A percentile compares a stretch with the other conserved stretches of the same genome.
phyloP scores from a whole-genome alignment of 176 grass and related monocot species.

The Lolium multiflorum region DNA sequence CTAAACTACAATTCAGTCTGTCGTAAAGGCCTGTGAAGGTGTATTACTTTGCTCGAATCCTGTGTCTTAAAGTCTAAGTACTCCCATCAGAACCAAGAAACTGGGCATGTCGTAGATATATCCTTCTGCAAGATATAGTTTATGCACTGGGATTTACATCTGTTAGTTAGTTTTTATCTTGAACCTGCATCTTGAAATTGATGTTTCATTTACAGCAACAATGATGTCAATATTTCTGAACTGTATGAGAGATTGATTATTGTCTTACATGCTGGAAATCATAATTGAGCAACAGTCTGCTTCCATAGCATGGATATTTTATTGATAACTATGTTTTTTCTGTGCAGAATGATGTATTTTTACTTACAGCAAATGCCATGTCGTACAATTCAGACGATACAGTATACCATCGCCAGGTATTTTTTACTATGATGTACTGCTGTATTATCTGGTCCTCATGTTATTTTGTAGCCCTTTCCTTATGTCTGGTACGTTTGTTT shows the following conservation, averaged over 20 bases:
- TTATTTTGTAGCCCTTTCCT: not conserved
- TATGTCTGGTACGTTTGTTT: constrained; percentile 1
- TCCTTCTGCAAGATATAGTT: not conserved
- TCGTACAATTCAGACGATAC: constrained; percentile 78
- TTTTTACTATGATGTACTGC: constrained; percentile 21
- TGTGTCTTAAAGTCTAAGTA: too few species aligned
- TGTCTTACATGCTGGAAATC: constrained; percentile 30
- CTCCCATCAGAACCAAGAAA: too few species aligned
- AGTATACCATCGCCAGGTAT: constrained; percentile 77
- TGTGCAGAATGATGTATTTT: constrained; percentile 75
- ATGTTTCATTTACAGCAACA: constrained; percentile 23
- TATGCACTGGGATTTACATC: not conserved
- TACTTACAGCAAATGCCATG: constrained; percentile 86
- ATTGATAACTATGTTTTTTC: constrained; percentile 24
- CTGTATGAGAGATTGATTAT: constrained; percentile 9
- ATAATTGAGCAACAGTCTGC: not conserved
- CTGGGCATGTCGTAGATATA: too few species aligned
- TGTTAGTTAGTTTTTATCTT: not conserved
- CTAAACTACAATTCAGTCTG: not conserved
- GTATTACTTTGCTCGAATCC: too few species aligned
- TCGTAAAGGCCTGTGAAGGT: too few species aligned
- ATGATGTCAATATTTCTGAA: not conserved
- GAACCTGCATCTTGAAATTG: constrained; percentile 23
- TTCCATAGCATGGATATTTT: not conserved
- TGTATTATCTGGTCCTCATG: constrained; percentile 26